Evolutionary conservation across 2,329 filamentous ascomycete species (phyloP).

Genomic region (Chlorencoelia australis): DNA sequence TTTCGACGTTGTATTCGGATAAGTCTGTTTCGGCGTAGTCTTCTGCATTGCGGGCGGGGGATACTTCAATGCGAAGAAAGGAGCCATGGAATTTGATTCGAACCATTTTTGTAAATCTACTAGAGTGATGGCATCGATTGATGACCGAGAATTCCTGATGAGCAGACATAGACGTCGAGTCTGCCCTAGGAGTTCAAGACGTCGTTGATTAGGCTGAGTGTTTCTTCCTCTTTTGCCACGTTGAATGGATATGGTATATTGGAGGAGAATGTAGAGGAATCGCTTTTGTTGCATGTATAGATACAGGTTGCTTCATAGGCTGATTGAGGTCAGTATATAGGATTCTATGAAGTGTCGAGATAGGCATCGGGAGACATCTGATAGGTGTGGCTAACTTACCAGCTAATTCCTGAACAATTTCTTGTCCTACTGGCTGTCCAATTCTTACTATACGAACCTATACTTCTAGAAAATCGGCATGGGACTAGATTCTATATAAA

Average conservation of each 20-base stretch:
- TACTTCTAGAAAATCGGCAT: slow-evolving; percentile 32
- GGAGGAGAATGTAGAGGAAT: slow-evolving; percentile 33
- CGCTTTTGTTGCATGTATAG: slow-evolving; percentile 44
- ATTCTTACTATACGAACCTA: slow-evolving; percentile 56
- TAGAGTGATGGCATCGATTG: slow-evolving; percentile 45
- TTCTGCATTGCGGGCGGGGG: slow-evolving; percentile 54
- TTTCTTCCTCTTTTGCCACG: slow-evolving; percentile 48
- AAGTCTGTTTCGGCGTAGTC: slow-evolving; percentile 41
- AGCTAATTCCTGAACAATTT: slow-evolving; percentile 49
- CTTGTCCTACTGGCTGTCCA: slow-evolving; percentile 48
- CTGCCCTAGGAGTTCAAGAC: slow-evolving; percentile 48
- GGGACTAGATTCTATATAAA: background rate
- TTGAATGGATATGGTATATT: slow-evolving; percentile 53
- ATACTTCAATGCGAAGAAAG: slow-evolving; percentile 56
- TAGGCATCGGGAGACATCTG: too few species aligned
- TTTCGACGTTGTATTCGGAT: slow-evolving; percentile 52
- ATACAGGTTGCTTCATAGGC: slow-evolving; percentile 55
- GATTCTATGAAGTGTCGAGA: background rate
- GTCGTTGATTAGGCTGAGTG: slow-evolving; percentile 50
- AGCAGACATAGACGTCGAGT: slow-evolving; percentile 52
- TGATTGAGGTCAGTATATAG: slow-evolving; percentile 18
- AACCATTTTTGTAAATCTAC: slow-evolving; percentile 46
- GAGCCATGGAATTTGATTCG: slow-evolving; percentile 49
- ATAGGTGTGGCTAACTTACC: too few species aligned
- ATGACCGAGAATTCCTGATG: slow-evolving; percentile 46